A percentile compares a stretch with the other conserved stretches of the same genome.
Evolutionary conservation across 352 stramenopile species (phyloP).

Genomic region (Thraustochytrium sp.): DNA sequence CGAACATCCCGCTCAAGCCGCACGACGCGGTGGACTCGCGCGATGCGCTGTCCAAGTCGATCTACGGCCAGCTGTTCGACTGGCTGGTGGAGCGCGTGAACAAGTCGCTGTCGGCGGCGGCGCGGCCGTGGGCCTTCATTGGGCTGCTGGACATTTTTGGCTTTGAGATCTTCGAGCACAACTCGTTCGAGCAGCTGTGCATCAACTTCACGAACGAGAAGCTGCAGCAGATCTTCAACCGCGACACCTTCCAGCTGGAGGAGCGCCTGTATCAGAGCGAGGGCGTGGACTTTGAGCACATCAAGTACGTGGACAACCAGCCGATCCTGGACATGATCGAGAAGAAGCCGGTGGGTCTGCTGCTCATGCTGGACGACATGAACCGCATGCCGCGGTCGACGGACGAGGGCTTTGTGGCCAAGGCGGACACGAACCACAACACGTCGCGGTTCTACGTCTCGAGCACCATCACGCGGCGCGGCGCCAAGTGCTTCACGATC

Average conservation of each 20-base stretch:
- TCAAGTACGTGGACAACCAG: conserved; percentile 75
- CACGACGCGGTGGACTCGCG: conserved; percentile 53
- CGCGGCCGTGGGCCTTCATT: conserved; percentile 50
- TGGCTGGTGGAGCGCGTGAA: conserved; percentile 87
- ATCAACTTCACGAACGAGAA: conserved; percentile 81
- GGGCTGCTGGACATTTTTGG: conserved; percentile 81
- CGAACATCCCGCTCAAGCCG: conserved; percentile 40
- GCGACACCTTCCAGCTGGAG: conserved; percentile 73
- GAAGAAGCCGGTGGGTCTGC: conserved; percentile 80
- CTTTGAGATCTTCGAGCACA: conserved; percentile 87
- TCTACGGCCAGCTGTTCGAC: conserved; percentile 95
- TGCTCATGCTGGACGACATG: conserved; percentile 88
- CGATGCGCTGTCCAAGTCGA: conserved; percentile 88
- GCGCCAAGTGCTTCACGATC: conserved; percentile 83
- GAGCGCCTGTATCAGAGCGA: conserved; percentile 70
- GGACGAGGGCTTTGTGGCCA: conserved; percentile 74
- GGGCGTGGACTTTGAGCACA: conserved; percentile 55
- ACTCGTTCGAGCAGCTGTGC: conserved; percentile 85
- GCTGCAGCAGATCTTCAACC: conserved; percentile 71
- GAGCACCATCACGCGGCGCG: conserved; percentile 53
- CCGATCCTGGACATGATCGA: conserved; percentile 47
- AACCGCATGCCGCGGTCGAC: conserved; percentile 77
- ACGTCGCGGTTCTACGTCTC: conserved; percentile 7
- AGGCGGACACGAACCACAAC: conserved; percentile 49
- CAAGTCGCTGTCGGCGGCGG: neutral